Base-by-base conservation (phyloP, 2,329 filamentous ascomycete genomes). In the Hirsutella thompsonii region DNA sequence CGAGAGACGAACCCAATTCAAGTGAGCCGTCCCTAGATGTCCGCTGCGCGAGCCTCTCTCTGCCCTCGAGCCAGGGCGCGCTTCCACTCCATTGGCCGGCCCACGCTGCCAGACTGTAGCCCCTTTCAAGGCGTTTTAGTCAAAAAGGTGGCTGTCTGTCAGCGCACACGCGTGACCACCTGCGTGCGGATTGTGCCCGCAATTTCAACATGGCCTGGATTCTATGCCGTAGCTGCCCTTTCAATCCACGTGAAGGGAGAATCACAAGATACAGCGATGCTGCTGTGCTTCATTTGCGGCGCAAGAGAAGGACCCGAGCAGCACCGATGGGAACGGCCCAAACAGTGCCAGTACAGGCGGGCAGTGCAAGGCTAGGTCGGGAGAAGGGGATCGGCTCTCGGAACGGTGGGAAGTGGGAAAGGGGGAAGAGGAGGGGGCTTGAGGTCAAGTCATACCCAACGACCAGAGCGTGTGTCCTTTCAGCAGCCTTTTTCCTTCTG, bases 401-500 rank as follows among this genome's bases (percentile, higher is more conserved):
- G 30, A 20, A 29, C 20, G 37, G 10, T 10, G n/a, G 32, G 14
- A 5, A 10, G 26, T 38, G 18, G 18, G 20, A 33, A 34, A 5
- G 37, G 29, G 18, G 20, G 28, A 16, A 20, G 16, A 18, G 19
- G 28, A 29, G 37, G 16, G 26, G 26, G 19, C 4, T 42, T 37
- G 38, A 44, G 43, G 42, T 33, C 11, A 40, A 42, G 46, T 51
- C 57, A 60, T 60, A 60, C 57, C 56, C 57, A 57, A 50, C 49
- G 51, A 48, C 41, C 41, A 38, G 49, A 49, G 47, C 40, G 48
- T 40, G 46, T 49, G 44, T 46, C 49, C 34, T 42, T 30, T 5
- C 45, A 41, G 43, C 41, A 47, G 46, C 37, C 52, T 46, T 48
- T 6, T 49, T 49, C 47, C 47, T 53, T 50, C 40, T 52, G 53